Evolutionary conservation across 768 basidiomycete genomes (phyloP).

Genomic region (Xanthoconium stramineum): DNA sequence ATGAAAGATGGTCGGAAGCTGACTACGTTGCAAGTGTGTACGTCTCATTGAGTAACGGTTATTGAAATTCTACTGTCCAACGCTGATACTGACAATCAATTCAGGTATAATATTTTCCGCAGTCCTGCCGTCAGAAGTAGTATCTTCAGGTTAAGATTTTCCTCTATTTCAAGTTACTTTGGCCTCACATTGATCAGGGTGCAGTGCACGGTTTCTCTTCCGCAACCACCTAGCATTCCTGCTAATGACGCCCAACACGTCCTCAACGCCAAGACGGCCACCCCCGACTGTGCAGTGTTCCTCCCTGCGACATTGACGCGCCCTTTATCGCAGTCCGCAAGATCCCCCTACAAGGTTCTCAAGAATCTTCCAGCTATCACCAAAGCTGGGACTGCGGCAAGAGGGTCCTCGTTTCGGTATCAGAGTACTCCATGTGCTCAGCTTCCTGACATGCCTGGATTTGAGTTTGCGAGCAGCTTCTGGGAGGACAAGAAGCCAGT

Average conservation of each 20-base stretch:
- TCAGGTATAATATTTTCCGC: conserved; percentile 49
- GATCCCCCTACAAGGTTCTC: conserved; percentile 48
- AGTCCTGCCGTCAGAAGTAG: conserved; percentile 42
- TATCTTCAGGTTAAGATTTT: conserved; percentile 37
- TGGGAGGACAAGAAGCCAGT: conserved; percentile 62
- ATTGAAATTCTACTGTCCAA: not conserved
- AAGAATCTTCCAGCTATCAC: conserved; percentile 37
- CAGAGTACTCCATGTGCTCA: conserved; percentile 49
- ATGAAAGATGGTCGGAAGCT: conserved; percentile 51
- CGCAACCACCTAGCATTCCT: conserved; percentile 38
- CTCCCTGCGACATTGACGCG: conserved; percentile 39
- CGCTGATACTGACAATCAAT: not conserved
- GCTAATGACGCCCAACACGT: conserved; percentile 34
- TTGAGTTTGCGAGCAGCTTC: conserved; percentile 53
- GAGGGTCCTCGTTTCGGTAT: conserved; percentile 47
- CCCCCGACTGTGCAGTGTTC: conserved; percentile 50
- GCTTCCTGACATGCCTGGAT: conserved; percentile 44
- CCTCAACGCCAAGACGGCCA: conserved; percentile 43
- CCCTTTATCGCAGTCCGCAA: conserved; percentile 40
- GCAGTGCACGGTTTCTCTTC: conserved; percentile 47
- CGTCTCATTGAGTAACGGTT: conserved; percentile 19
- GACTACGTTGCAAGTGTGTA: conserved; percentile 56
- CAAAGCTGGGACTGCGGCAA: conserved; percentile 36
- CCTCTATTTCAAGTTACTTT: not conserved
- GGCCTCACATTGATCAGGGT: conserved; percentile 32